Conservation (phyloP, 2,329 filamentous ascomycete genomes). For the Grosmannia clavigera region DNA sequence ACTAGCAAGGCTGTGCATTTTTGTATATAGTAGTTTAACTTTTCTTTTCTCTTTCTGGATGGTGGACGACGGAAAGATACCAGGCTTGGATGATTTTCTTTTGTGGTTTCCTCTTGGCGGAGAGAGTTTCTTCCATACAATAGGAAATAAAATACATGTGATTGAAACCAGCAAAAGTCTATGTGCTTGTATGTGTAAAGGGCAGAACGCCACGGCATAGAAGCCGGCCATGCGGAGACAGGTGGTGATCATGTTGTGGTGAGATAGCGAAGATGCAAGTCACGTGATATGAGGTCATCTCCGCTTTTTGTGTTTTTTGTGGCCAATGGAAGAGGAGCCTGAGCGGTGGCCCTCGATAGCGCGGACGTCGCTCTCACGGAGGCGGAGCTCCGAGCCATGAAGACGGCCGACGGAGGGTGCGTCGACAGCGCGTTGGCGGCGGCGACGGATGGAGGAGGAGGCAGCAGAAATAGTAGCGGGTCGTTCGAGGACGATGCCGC, state of each 20-base stretch:
- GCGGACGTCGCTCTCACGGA: conserved; percentile 66
- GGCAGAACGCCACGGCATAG: neutral
- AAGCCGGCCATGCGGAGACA: neutral
- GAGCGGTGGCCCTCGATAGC: conserved; percentile 46
- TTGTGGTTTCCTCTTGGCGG: neutral
- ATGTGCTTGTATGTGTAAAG: neutral
- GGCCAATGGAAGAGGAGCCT: conserved; percentile 20
- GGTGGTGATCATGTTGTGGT: neutral
- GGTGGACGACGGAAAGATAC: conserved; percentile 9
- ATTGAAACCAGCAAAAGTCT: neutral
- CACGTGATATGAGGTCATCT: neutral
- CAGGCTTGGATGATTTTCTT: conserved; percentile 3
- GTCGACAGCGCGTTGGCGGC: conserved; percentile 39
- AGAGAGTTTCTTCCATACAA: neutral
- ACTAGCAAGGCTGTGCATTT: conserved; percentile 6
- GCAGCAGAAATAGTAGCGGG: conserved; percentile 19
- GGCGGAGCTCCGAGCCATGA: conserved; percentile 61
- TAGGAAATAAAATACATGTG: neutral
- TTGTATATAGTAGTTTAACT: conserved; percentile 7
- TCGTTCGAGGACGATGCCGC: conserved; percentile 76
- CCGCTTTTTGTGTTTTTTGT: conserved; percentile 16
- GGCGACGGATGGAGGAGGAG: conserved; percentile 17
- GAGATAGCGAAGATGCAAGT: neutral
- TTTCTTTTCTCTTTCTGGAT: conserved; percentile 8
- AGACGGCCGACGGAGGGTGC: conserved; percentile 72